These are phyloP conservation scores for Phytophthora sp. DNA, from an alignment of 352 stramenopile species.

Conservation along the genomic window DNA sequence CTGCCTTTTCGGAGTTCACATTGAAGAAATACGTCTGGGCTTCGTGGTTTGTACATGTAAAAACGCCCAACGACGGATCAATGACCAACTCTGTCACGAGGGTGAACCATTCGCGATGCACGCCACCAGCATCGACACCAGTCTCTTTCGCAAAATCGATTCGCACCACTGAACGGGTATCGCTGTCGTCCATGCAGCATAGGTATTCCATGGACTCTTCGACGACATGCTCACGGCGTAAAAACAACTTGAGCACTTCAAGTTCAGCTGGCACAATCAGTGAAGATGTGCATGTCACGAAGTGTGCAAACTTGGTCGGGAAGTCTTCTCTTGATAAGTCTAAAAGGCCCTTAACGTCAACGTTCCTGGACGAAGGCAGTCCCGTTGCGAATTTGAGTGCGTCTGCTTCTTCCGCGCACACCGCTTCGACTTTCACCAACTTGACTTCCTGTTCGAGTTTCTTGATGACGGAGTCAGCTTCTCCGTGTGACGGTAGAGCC, in stretches of 20 bases:
- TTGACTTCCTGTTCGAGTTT: constrained; percentile 11
- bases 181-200: constrained; percentile 41
- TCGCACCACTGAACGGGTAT: constrained; percentile 46
- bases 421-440: constrained; percentile 1
- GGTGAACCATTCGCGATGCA: constrained; percentile 83
- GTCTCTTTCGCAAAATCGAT: constrained; percentile 76
- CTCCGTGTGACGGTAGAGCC: neutral
- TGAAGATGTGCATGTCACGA: constrained; percentile 43
- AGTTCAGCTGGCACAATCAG: constrained; percentile 47
- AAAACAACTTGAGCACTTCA: constrained; percentile 48
- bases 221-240: constrained; percentile 48
- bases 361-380: neutral
- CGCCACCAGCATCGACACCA: constrained; percentile 74
- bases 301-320: constrained; percentile 58
- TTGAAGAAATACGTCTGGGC: constrained; percentile 64
- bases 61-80: constrained; percentile 37
- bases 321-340: constrained; percentile 46
- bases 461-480: constrained; percentile 10
- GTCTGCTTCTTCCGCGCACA: constrained; percentile 6
- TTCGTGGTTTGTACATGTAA: constrained; percentile 47
- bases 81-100: constrained; percentile 61
- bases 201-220: constrained; percentile 64
- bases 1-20: constrained; percentile 30
- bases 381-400: constrained; percentile 25
- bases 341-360: constrained; percentile 31